These are phyloP conservation scores for Capsicum chinense DNA, from an alignment of 257 asterid genomes.

Conservation along the genomic window DNA sequence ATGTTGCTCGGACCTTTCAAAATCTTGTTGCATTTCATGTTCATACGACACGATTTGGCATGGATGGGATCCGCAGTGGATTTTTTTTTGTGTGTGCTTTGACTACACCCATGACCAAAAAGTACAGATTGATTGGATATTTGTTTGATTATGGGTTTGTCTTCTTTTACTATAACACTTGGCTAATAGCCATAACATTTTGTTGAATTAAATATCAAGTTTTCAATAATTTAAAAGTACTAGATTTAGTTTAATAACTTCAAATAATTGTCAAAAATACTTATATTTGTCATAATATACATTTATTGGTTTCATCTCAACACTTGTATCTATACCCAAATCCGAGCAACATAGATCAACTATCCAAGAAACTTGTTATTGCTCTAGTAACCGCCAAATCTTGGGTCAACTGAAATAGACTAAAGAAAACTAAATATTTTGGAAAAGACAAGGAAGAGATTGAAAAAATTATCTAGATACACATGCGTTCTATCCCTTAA, in stretches of 20 bases:
- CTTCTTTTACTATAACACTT: not conserved
- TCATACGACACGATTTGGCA: not conserved
- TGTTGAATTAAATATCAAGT: not conserved
- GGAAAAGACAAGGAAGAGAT: not conserved
- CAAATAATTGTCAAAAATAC: not conserved
- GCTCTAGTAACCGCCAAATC: not conserved
- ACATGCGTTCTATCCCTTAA: not conserved
- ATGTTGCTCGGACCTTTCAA: not conserved
- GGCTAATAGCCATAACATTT: not conserved
- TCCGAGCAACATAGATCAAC: not conserved
- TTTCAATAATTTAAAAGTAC: not conserved
- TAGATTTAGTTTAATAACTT: slow-evolving; percentile 5
- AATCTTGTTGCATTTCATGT: not conserved
- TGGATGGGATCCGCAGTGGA: not conserved
- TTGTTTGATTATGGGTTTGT: not conserved
- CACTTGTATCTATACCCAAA: not conserved
- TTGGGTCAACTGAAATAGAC: not conserved
- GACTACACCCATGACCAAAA: not conserved
- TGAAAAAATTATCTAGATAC: slow-evolving; percentile 4
- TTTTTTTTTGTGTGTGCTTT: not conserved
- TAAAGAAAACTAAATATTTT: not conserved
- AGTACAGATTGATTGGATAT: slow-evolving; percentile 6
- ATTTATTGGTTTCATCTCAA: not conserved
- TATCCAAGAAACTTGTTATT: not conserved
- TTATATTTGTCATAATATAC: slow-evolving; percentile 5